Base-by-base conservation (phyloP, 1,139 yeast species). In the Meyerozyma sp. region DNA sequence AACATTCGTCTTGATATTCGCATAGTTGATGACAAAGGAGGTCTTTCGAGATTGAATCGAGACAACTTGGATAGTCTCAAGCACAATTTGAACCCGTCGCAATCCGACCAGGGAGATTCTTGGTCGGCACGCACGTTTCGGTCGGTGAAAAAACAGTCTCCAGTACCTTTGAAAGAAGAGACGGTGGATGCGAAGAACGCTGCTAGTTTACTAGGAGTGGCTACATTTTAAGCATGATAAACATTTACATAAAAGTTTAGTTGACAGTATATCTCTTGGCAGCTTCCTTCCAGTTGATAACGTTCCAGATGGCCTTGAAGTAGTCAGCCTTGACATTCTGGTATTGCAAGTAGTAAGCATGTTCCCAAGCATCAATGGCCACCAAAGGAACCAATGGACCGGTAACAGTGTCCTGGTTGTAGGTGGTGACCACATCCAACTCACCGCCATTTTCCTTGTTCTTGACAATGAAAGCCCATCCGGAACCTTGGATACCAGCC, bases 1-100 rank as follows among this genome's bases (percentile, higher is more conserved):
- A 79, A 79, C 45, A 80, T 87, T 27, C 71, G 95, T 32, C 62
- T 78, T 20, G 95, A 85, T 56, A 80, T 88, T 36, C 69, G 97
- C 52, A 76, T 84, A 35, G 87, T 84, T 32, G 95, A 91, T 66
- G 75, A 81, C 44, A 70, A 77, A 46, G 90, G 98, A 41, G 94
- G 98, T 0, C 75, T 93, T 32, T 79, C 95, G 21, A 68, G 97
- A 47, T 70, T 93, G 32, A 96, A 96, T 27, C 70, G 97, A 44
- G 94, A 84, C 49, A 71, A 77, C 38, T 68, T 79, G 43, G 69
- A 78, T 14, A 68, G 66, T 42, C 60, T 68, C 49, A 69, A 70
- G 48, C 78, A 73, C 51, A 73, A 73, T 45, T 59, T 73, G 44
- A 54, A 57, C 18, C 69, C 80, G 73, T 61, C 90, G 57, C 75